Base-by-base conservation (phyloP, 805 yeast genomes). In the Myxozyma neotropica region DNA sequence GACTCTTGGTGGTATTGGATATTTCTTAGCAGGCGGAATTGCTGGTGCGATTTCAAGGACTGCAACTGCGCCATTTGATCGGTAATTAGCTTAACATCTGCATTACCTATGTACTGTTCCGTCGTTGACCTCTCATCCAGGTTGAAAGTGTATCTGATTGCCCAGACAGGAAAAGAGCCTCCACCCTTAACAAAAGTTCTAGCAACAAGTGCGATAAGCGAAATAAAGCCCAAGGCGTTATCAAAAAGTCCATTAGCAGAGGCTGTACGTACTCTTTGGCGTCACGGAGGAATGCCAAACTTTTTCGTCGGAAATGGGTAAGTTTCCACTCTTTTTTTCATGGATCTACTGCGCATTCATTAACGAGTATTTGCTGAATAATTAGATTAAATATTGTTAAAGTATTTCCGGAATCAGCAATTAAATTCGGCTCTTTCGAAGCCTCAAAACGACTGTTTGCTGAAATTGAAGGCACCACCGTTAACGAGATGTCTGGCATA, bases 21-120 rank as follows among this genome's bases (percentile, higher is more conserved):
- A 84, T 73, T 94, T 94, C 70, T 75, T 92, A 35, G 96, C 97
- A 1, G 99, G 99, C 40, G 99, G 99, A 0, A 73, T 92, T 21
- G 88, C 97, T 1, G 99, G 99, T 1, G 99, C 93, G 1, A 87
- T 94, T 3, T 90, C 97, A 13, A 84, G 99, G 75, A 91, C 98
- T 0, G 87, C 94, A 68, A 94, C 99, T 0, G 99, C 98, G 0
- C 99, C 99, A 10, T 89, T 94, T 65, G 99, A 94, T 73, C 82
- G 67, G 62, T 58, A 38, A 15, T 3, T 8, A n/a, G 23, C 6
- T 17, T 17, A 8, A 7, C 10, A n/a, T n/a, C 4, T 13, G 21
- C 21, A 15, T 38, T 2, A 38, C 21, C 2, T 38, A 13, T 38
- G 2, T n/a, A 13, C 8, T 8, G 43, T n/a, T 10, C n/a, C 21